These are phyloP conservation scores for Penicillium glabrum DNA, from an alignment of 2,329 filamentous ascomycete species.

Conservation along the genomic window DNA sequence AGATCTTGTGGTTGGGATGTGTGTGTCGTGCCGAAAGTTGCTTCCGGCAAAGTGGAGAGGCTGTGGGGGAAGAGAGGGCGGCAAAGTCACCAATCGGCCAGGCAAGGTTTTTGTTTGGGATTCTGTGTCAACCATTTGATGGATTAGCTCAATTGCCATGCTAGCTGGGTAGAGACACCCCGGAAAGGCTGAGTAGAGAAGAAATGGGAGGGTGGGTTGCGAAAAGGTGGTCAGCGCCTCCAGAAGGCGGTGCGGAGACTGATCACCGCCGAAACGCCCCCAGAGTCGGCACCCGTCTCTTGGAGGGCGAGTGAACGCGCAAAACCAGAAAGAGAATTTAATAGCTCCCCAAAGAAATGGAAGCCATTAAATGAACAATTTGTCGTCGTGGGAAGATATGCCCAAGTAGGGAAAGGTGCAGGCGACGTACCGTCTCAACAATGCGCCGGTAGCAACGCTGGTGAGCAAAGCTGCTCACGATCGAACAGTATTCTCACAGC, in stretches of 20 bases:
- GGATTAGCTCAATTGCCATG: constrained; percentile 29
- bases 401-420: constrained; percentile 14
- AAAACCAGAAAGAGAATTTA: constrained; percentile 9
- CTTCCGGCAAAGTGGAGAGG: constrained; percentile 19
- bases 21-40: constrained; percentile 13
- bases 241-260: constrained; percentile 44
- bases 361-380: background rate
- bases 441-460: constrained; percentile 36
- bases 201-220: constrained; percentile 19
- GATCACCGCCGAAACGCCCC: constrained; percentile 32
- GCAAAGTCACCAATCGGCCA: constrained; percentile 20
- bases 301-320: constrained; percentile 23
- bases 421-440: constrained; percentile 38
- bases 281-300: constrained; percentile 27
- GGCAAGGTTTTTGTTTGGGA: constrained; percentile 7
- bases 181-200: constrained; percentile 13
- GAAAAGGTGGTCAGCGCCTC: constrained; percentile 23
- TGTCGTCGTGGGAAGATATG: constrained; percentile 1
- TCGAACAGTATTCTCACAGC: constrained; percentile 29
- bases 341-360: background rate
- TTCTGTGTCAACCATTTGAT: constrained; percentile 22
- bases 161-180: constrained; percentile 8
- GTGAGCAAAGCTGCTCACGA: constrained; percentile 35
- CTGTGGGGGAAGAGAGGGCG: constrained; percentile 14
- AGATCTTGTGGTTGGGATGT: background rate